A percentile compares a stretch with the other conserved stretches of the same genome.
These are phyloP conservation scores for Aphanomyces stellatus DNA, from an alignment of 352 stramenopile species.

Conservation along the genomic window DNA sequence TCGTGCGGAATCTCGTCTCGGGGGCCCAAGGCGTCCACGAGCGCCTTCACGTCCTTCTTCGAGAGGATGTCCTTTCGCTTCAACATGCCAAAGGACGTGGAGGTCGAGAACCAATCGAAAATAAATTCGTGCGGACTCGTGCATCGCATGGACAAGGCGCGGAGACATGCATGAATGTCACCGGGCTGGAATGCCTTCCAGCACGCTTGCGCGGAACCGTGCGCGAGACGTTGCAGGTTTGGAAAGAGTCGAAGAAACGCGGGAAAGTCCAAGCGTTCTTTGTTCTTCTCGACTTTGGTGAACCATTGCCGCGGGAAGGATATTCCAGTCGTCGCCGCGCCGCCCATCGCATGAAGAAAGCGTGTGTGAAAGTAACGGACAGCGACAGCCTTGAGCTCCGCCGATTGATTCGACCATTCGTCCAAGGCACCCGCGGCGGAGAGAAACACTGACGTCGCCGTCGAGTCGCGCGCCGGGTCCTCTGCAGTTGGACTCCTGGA, in stretches of 20 bases:
- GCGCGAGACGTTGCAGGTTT: not conserved
- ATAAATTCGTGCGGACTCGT: not conserved
- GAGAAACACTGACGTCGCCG: not conserved
- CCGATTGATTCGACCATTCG: not conserved
- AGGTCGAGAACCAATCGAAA: conserved; percentile 14
- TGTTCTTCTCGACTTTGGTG: not conserved
- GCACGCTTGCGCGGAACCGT: not conserved
- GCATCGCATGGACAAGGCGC: not conserved
- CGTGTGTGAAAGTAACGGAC: conserved; percentile 4
- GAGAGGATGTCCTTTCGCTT: conserved; percentile 2
- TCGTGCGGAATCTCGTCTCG: not conserved
- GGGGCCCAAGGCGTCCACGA: not conserved
- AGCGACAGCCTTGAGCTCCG: not conserved
- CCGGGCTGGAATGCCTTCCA: conserved; percentile 7
- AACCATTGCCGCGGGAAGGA: conserved; percentile 2
- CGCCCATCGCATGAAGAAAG: not conserved
- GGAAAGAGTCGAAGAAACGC: conserved; percentile 9
- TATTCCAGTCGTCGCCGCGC: not conserved
- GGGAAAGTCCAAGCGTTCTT: not conserved
- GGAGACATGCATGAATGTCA: conserved; percentile 3
- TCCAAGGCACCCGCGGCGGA: not conserved
- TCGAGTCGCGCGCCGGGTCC: not conserved
- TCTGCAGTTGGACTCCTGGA: not conserved
- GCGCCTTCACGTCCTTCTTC: not conserved
- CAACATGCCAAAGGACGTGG: not conserved